A percentile compares a stretch with the other conserved stretches of the same genome.
phyloP scores from a whole-genome alignment of 2,329 filamentous ascomycete species.

The Clonostachys solani region DNA sequence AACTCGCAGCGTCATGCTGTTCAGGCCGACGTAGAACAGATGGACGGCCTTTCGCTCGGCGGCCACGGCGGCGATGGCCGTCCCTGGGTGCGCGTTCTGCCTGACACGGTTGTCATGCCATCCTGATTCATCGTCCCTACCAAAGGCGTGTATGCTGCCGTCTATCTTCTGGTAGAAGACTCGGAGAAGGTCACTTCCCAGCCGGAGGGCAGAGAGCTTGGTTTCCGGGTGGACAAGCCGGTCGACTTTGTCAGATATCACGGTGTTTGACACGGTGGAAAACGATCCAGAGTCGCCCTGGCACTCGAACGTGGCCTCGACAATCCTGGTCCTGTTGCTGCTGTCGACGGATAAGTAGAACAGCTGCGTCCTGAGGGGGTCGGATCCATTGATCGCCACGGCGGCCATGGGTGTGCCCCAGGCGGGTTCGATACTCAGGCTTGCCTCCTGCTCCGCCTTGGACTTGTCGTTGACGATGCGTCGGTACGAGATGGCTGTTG shows the following conservation, averaged over 20 bases:
- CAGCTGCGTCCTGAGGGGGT: constrained; percentile 4
- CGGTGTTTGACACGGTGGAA: constrained; percentile 7
- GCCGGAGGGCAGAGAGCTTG: constrained; percentile 8
- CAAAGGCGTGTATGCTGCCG: constrained; percentile 7
- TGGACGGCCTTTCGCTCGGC: constrained; percentile 4
- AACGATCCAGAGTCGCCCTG: constrained; percentile 4
- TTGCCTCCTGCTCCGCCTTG: constrained; percentile 5
- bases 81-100: constrained; percentile 2
- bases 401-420: constrained; percentile 11
- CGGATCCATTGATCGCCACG: constrained; percentile 2
- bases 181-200: constrained; percentile 4
- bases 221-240: constrained; percentile 7
- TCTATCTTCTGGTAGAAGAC: constrained; percentile 10
- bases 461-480: constrained; percentile 5
- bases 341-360: constrained; percentile 8
- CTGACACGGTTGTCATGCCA: constrained; percentile 1
- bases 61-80: constrained; percentile 5
- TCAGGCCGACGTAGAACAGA: constrained; percentile 9
- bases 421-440: constrained; percentile 9
- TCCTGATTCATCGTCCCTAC: not conserved
- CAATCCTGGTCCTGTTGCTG: constrained; percentile 6
- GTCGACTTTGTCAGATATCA: constrained; percentile 8
- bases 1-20: constrained; percentile 3
- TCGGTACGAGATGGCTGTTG: constrained; percentile 8
- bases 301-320: constrained; percentile 7